phyloP scores from a whole-genome alignment of 1,284 basidiomycete genomes.

The Tremellales sp. region DNA sequence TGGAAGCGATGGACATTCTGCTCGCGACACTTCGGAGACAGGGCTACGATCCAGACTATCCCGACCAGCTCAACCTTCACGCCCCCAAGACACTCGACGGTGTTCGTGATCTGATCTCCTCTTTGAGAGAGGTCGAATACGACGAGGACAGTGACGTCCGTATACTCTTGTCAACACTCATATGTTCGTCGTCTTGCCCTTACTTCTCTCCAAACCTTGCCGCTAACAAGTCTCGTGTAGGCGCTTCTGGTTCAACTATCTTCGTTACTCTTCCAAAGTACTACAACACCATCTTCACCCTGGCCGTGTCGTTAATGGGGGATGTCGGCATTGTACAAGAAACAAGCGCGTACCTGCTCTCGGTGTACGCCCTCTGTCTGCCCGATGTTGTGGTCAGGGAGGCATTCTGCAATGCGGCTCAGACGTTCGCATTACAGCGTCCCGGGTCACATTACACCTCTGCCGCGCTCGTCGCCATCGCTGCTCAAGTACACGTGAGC shows the following conservation, averaged over 20 bases:
- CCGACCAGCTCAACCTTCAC: slow-evolving; percentile 7
- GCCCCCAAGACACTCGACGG: slow-evolving; percentile 12
- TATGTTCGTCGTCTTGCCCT: slow-evolving; percentile 10
- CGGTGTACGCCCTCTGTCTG: slow-evolving; percentile 16
- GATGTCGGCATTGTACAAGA: slow-evolving; percentile 13
- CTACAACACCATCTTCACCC: slow-evolving; percentile 11
- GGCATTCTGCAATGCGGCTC: slow-evolving; percentile 8
- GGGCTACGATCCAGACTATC: slow-evolving; percentile 18
- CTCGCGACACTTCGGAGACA: neutral
- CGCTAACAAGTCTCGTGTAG: neutral
- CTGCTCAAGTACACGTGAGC: slow-evolving; percentile 20
- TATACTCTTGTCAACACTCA: slow-evolving; percentile 21
- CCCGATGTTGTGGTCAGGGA: slow-evolving; percentile 9
- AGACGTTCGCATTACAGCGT: slow-evolving; percentile 6
- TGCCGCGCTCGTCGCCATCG: slow-evolving; percentile 13
- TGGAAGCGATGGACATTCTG: neutral
- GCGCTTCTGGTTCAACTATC: slow-evolving; percentile 13
- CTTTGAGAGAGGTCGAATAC: neutral
- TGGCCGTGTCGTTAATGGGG: slow-evolving; percentile 22
- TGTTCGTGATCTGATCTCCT: slow-evolving; percentile 11
- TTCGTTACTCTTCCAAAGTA: slow-evolving; percentile 18
- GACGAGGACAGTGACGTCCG: slow-evolving; percentile 9
- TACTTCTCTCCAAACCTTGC: neutral
- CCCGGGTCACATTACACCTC: slow-evolving; percentile 14
- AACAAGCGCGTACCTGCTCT: slow-evolving; percentile 18